phyloP scores from a whole-genome alignment of 2,329 filamentous ascomycete species.

The Epichloe sp. region DNA sequence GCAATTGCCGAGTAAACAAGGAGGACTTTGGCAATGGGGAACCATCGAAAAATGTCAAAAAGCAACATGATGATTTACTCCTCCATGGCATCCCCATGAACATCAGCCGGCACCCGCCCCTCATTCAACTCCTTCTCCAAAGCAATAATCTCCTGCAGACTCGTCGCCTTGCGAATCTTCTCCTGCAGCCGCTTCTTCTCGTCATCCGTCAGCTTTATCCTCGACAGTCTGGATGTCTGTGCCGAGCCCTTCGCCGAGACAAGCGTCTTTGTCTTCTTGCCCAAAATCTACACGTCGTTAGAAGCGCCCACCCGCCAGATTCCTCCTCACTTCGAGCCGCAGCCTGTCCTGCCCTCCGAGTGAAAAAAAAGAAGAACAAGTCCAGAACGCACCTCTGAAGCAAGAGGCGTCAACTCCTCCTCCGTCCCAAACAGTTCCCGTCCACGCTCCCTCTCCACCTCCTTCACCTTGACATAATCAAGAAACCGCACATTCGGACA shows the following conservation, averaged over 20 bases:
- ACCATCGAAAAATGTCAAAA: no score
- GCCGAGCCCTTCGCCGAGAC: constrained; percentile 30
- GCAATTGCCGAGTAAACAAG: no score
- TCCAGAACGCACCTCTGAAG: constrained; percentile 43
- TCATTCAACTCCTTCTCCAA: constrained; percentile 89
- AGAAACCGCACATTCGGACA: constrained; percentile 78
- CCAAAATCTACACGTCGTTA: constrained; percentile 52
- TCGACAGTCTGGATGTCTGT: constrained; percentile 50
- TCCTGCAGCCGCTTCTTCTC: constrained; percentile 79
- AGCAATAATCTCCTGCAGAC: constrained; percentile 75
- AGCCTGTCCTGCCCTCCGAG: no score
- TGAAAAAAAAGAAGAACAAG: not conserved
- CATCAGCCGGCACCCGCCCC: constrained; percentile 65
- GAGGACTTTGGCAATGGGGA: no score
- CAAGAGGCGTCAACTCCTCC: constrained; percentile 67
- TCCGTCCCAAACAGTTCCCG: constrained; percentile 70
- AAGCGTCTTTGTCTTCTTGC: constrained; percentile 67
- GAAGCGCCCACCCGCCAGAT: not conserved
- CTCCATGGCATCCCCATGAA: constrained; percentile 46
- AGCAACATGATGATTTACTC: constrained; percentile 26
- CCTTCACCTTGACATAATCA: constrained; percentile 84
- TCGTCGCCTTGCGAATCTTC: constrained; percentile 78
- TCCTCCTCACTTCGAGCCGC: no score
- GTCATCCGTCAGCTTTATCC: constrained; percentile 73
- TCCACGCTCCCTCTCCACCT: constrained; percentile 65